Evolutionary conservation across 2,329 filamentous ascomycete genomes (phyloP), one percentile per base, ranked within the genome.

Genomic region (Coniochaeta hoffmannii): DNA sequence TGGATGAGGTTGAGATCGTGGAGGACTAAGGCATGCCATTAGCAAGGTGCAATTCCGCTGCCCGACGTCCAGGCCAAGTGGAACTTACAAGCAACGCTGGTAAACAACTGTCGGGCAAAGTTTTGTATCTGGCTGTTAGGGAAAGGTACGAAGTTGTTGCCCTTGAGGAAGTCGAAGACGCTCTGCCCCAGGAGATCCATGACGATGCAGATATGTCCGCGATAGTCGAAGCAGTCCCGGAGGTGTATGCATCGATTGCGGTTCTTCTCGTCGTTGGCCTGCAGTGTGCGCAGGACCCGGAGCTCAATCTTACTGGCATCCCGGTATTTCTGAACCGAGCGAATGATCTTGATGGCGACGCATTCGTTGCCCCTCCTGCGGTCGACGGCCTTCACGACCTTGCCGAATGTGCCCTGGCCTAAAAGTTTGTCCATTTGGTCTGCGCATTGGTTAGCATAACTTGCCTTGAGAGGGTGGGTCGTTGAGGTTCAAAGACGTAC

Each of bases 1-100:
- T 99, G 94, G 58, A 99, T 97, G 61, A 99, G 82, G 69, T 97
- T 96, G 17, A 99, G 81, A 71, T 99, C 94, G 68, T 99, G 94
- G 22, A 99, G 79, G 71, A 97, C 90, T 96, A 56, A 1, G 17
- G 35, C 12, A 5, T 12, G n/a, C n/a, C n/a, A 62, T 72, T 50
- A 72, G 66, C 53, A 51, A 22, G 31, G 22, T 15, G n/a, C 28
- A 6, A 41, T 49, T 46, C 24, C 44, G 41, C 14, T 24, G 22
- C 11, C 11, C 22, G 19, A 51, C 12, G 17, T 22, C 4, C 36
- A 19, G 22, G n/a, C 36, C 36, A 41, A 5, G 36, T 36, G 9
- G 53, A 31, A 84, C 90, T 79, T 76, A 96, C 90, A 99, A 57
- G 94, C 94, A 66, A 99, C 95, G 66, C 93, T 97, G n/a, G 93